Percentiles rank a stretch among this genome's conserved stretches.
These are phyloP conservation scores for Globisporangium perplexum DNA, from an alignment of 352 stramenopile species.

Conservation along the genomic window DNA sequence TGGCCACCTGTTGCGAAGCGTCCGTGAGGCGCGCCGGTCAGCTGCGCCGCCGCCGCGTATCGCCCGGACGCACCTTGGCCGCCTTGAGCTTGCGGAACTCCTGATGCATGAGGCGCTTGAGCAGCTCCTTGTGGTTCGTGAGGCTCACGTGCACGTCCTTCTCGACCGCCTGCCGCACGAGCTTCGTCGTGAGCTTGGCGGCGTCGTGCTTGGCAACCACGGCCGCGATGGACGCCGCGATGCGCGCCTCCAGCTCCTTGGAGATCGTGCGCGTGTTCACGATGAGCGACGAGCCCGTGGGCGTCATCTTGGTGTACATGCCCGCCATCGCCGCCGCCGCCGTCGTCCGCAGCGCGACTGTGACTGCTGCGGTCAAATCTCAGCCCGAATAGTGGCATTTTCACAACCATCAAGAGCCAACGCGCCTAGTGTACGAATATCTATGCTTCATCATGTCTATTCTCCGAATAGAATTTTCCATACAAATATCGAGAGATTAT, in stretches of 20 bases:
- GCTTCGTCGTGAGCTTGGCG: constrained; percentile 63
- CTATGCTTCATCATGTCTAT: too few species aligned
- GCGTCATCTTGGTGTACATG: constrained; percentile 82
- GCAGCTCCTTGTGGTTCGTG: constrained; percentile 83
- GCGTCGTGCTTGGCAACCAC: constrained; percentile 67
- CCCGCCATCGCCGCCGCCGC: constrained; percentile 18
- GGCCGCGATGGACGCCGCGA: constrained; percentile 55
- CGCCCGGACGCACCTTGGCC: constrained; percentile 31
- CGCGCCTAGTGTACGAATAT: too few species aligned
- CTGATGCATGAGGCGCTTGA: constrained; percentile 87
- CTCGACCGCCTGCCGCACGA: constrained; percentile 81
- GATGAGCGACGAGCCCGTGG: constrained; percentile 60
- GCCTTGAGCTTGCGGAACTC: constrained; percentile 75
- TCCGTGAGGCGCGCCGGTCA: background rate
- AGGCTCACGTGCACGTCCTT: constrained; percentile 84
- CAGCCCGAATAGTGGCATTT: too few species aligned
- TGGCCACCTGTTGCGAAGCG: constrained; percentile 25
- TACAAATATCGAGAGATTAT: too few species aligned
- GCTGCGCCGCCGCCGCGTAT: background rate
- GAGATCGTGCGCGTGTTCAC: constrained; percentile 73
- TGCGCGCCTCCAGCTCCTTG: constrained; percentile 78
- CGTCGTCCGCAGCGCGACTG: too few species aligned
- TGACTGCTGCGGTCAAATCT: too few species aligned
- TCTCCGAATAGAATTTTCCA: too few species aligned
- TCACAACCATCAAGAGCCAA: too few species aligned